Base-by-base conservation (phyloP, 306 rosid genomes). In the Acacia crassicarpa region DNA sequence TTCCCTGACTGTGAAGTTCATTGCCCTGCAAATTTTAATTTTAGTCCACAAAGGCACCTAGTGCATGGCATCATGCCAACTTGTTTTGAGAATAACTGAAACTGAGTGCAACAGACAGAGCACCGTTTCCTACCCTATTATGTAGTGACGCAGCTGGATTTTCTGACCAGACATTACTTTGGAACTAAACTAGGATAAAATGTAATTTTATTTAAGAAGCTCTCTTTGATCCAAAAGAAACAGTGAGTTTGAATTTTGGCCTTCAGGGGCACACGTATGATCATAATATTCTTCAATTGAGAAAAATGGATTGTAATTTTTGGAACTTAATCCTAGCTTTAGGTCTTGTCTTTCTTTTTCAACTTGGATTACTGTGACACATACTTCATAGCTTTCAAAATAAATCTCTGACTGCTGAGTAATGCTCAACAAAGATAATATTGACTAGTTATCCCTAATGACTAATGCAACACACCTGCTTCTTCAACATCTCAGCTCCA, bases 401-500 rank as follows among this genome's bases (percentile, higher is more conserved):
- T 7, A 77, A 5, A 11, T 8, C 45, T 33, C 48, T 22, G 32
- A n/a, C 63, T n/a, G 30, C 14, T n/a, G 63, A 9, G 22, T 20
- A 40, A 56, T 51, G 19, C 84, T 78, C 76, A 33, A 63, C 45
- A 25, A 8, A 75, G 12, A 45, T 23, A 45, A 17, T 75, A 56
- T 2, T 5, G 5, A 1, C 11, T 6, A 22, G n/a, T 56, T 78
- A 53, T 51, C 9, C 53, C 38, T 43, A 40, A 38, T 19, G 61
- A 67, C 22, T 76, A 13, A 54, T 11, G 74, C 14, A 56, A 71
- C 66, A 20, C 76, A 92, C 98, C 92, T 95, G 94, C 77, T 89
- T 86, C 93, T 95, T 95, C 85, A 95, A 88, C 94, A 89, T 84
- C 83, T 92, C 94, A 82, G 99, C 97, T 6, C 89, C 97, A 81